phyloP scores from a whole-genome alignment of 768 basidiomycete genomes.

The Phylloporus sp. region DNA sequence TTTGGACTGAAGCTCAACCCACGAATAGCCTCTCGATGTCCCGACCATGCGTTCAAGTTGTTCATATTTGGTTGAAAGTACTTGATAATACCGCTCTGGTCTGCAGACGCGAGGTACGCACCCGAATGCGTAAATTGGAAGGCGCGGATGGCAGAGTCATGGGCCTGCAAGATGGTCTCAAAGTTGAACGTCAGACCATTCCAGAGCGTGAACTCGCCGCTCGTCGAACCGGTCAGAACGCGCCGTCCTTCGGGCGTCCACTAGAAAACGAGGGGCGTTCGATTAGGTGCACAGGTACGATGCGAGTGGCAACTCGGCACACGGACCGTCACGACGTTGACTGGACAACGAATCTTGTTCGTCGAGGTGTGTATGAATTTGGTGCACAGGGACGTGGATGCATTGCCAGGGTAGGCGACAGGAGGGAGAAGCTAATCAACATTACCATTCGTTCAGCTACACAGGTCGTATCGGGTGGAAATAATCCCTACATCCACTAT shows the following conservation, averaged over 20 bases:
- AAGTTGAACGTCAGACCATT: slow-evolving; percentile 99
- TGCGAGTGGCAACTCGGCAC: slow-evolving; percentile 29
- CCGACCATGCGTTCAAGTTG: slow-evolving; percentile 91
- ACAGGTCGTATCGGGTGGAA: slow-evolving; percentile 9
- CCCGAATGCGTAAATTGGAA: slow-evolving; percentile 90
- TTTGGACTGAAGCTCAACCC: slow-evolving; percentile 90
- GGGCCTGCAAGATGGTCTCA: slow-evolving; percentile 98
- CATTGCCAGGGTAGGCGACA: slow-evolving; percentile 85
- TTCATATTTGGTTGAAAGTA: slow-evolving; percentile 99
- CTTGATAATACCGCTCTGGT: slow-evolving; percentile 93
- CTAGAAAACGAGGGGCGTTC: slow-evolving; percentile 37
- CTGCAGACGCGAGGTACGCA: slow-evolving; percentile 87
- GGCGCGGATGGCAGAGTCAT: slow-evolving; percentile 90
- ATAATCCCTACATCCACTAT: slow-evolving; percentile 72
- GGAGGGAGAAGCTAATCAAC: slow-evolving; percentile 79
- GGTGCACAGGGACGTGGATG: slow-evolving; percentile 90
- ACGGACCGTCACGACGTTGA: slow-evolving; percentile 90
- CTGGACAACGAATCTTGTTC: slow-evolving; percentile 96
- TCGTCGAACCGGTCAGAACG: slow-evolving; percentile 90
- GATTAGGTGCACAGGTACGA: background rate
- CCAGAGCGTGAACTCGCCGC: slow-evolving; percentile 98
- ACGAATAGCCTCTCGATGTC: slow-evolving; percentile 91
- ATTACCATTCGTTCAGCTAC: slow-evolving; percentile 26
- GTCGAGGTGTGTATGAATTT: slow-evolving; percentile 98
- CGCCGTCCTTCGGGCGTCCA: slow-evolving; percentile 98